phyloP scores from a whole-genome alignment of 768 basidiomycete species.

The Dendrothele bispora region DNA sequence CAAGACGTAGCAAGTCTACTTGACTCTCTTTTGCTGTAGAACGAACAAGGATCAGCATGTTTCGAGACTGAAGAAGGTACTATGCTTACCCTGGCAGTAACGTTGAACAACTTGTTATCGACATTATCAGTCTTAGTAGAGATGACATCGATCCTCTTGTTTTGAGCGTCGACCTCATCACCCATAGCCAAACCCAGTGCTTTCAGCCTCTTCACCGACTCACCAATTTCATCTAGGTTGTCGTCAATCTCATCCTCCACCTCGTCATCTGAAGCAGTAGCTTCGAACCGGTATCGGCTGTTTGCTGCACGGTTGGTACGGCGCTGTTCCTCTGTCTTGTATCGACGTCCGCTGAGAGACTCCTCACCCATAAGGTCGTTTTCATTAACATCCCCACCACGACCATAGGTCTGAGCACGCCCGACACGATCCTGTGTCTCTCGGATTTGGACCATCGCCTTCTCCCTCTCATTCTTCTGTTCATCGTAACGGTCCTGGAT shows the following conservation, averaged over 20 bases:
- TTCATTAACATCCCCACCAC: constrained; percentile 31
- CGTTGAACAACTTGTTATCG: constrained; percentile 74
- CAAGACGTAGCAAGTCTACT: constrained; percentile 30
- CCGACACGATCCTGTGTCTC: constrained; percentile 70
- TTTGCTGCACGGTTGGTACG: constrained; percentile 65
- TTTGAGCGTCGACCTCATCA: constrained; percentile 87
- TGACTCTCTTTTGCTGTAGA: constrained; percentile 60
- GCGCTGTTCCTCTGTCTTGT: constrained; percentile 51
- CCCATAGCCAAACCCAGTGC: constrained; percentile 81
- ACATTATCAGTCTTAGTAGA: constrained; percentile 75
- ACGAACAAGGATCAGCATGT: constrained; percentile 13
- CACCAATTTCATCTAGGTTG: constrained; percentile 85
- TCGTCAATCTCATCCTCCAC: constrained; percentile 91
- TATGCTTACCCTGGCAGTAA: constrained; percentile 73
- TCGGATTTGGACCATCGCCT: constrained; percentile 61
- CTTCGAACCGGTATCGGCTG: constrained; percentile 89
- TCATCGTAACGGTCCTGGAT: constrained; percentile 67
- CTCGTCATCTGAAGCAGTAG: constrained; percentile 88
- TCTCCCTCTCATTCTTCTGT: constrained; percentile 63
- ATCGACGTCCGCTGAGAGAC: constrained; percentile 34
- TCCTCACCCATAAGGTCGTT: constrained; percentile 27
- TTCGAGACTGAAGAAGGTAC: background rate
- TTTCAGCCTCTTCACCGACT: constrained; percentile 75
- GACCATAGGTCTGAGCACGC: constrained; percentile 34
- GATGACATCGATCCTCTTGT: constrained; percentile 72